phyloP scores from a whole-genome alignment of 1,139 yeast genomes.

The Candida sanyaensis region DNA sequence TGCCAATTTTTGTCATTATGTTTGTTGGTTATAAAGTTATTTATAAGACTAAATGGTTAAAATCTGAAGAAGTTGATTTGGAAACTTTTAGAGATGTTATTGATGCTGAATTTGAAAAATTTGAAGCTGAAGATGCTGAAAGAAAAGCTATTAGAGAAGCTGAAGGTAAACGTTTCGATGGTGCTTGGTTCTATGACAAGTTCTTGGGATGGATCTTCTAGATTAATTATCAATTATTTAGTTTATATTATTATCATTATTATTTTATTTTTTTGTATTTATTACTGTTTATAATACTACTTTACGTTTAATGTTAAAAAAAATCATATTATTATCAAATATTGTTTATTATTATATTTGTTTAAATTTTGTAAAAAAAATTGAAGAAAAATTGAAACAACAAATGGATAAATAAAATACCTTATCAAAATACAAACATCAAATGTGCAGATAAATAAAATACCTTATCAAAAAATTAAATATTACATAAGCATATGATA shows the following conservation, averaged over 20 bases:
- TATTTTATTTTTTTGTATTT: background rate
- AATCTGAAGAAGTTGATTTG: conserved; percentile 63
- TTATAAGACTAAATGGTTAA: conserved; percentile 52
- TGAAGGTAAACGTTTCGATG: conserved; percentile 42
- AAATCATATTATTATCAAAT: too few species aligned
- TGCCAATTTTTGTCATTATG: conserved; percentile 62
- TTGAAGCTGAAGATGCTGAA: conserved; percentile 39
- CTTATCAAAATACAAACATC: too few species aligned
- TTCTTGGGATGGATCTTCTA: conserved; percentile 40
- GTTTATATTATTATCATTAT: background rate
- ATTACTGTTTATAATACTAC: background rate
- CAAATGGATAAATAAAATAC: too few species aligned
- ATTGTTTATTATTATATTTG: too few species aligned
- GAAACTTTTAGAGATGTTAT: conserved; percentile 63
- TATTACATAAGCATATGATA: too few species aligned
- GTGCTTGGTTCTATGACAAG: conserved; percentile 57
- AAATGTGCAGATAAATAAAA: too few species aligned
- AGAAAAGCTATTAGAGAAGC: conserved; percentile 37
- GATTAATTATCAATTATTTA: background rate
- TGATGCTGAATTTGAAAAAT: conserved; percentile 67
- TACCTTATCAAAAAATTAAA: too few species aligned
- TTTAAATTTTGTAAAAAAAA: background rate
- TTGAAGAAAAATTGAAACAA: background rate
- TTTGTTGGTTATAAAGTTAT: conserved; percentile 60
- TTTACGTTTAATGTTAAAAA: background rate